Conservation (phyloP, 2,329 filamentous ascomycete species). For the Aspergillus spinulosporus region DNA sequence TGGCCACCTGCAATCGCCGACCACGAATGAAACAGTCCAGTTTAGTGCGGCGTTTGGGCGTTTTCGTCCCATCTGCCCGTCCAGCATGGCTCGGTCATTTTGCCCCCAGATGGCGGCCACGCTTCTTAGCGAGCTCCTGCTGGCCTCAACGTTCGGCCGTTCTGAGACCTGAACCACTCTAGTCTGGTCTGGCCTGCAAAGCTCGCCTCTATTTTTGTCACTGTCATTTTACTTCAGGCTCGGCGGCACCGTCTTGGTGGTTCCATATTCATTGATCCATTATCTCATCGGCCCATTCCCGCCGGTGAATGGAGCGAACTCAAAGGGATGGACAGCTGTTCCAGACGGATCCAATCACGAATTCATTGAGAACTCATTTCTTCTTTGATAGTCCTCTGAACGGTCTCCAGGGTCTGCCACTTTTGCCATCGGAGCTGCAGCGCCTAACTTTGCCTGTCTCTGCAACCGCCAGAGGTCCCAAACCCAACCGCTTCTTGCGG, state of each 20-base stretch:
- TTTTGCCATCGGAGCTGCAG: not conserved
- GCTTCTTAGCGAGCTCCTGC: slow-evolving; percentile 5
- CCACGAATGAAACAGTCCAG: slow-evolving; percentile 1
- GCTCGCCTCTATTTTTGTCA: slow-evolving; percentile 22
- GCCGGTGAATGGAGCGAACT: not conserved
- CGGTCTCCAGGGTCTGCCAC: not conserved
- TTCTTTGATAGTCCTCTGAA: not conserved
- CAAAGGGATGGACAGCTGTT: not conserved
- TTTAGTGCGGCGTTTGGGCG: not conserved
- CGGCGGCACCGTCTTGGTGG: slow-evolving; percentile 5
- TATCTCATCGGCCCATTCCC: not conserved
- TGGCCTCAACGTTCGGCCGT: not conserved
- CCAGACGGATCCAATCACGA: slow-evolving; percentile 6
- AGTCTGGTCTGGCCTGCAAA: slow-evolving; percentile 11
- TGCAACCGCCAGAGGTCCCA: not conserved
- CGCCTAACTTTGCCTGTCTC: not conserved
- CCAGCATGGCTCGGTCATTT: not conserved
- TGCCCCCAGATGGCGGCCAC: slow-evolving; percentile 10
- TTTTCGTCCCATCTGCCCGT: not conserved
- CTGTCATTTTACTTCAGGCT: not conserved
- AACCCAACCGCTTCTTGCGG: not conserved
- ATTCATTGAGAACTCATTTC: not conserved
- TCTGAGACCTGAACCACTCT: slow-evolving; percentile 6
- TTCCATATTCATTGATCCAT: not conserved
- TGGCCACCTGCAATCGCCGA: slow-evolving; percentile 3